A percentile compares a stretch with the other conserved stretches of the same genome.
These are phyloP conservation scores for Inga laurina DNA, from an alignment of 306 rosid species.

Conservation along the genomic window DNA sequence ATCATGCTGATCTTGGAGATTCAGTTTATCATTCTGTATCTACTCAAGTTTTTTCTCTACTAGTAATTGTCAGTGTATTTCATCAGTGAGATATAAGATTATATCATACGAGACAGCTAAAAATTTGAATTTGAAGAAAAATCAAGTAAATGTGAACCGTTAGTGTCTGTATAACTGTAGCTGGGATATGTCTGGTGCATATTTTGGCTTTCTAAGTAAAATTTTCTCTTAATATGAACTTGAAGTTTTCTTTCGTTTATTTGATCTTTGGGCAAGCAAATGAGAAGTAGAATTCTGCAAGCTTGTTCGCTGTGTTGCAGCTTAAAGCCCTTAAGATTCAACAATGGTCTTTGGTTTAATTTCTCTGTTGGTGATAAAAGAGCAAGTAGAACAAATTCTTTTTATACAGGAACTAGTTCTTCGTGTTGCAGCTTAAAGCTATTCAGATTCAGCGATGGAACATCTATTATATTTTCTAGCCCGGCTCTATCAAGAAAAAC, in stretches of 20 bases:
- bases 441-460: not conserved
- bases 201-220: not conserved
- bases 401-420: too few relatives aligned
- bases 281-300: not conserved
- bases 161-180: not conserved
- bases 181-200: not conserved
- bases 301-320: not conserved
- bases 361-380: not conserved
- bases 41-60: not conserved
- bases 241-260: not conserved
- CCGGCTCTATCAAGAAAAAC: not conserved
- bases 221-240: not conserved
- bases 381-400: not conserved
- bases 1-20: conserved; percentile 22
- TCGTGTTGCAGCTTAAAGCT: not conserved
- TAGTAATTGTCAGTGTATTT: not conserved
- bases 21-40: conserved; percentile 15
- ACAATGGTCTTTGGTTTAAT: not conserved
- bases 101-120: not conserved
- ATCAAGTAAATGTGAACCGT: not conserved
- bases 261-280: not conserved
- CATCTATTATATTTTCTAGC: not conserved
- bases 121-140: not conserved
- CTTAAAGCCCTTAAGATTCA: not conserved
- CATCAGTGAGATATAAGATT: conserved; percentile 6